Conservation (phyloP, 306 rosid genomes). For the Urtica urens region DNA sequence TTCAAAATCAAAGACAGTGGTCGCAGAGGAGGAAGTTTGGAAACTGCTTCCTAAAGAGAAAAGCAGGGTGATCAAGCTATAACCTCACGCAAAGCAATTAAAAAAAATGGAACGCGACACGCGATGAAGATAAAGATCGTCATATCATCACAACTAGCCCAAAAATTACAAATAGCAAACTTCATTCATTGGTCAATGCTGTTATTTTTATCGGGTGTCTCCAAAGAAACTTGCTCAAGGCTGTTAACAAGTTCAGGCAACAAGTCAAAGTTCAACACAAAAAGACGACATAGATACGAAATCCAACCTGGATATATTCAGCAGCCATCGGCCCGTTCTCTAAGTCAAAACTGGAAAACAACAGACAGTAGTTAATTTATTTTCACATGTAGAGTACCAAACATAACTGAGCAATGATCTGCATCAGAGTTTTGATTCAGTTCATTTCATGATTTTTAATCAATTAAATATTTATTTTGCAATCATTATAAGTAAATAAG, state of each 20-base stretch:
- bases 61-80: conserved; percentile 12
- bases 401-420: background rate
- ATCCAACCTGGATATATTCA: conserved; percentile 72
- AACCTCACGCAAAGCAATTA: background rate
- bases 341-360: conserved; percentile 61
- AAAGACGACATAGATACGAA: conserved; percentile 2
- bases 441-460: no score
- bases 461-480: no score
- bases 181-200: background rate
- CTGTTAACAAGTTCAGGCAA: background rate
- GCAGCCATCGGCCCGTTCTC: conserved; percentile 92
- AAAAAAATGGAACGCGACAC: background rate
- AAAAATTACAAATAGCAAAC: background rate
- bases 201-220: background rate
- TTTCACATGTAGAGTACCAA: background rate
- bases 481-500: no score
- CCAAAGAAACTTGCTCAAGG: background rate
- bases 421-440: background rate
- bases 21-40: conserved; percentile 68
- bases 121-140: background rate
- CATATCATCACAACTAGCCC: background rate
- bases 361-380: conserved; percentile 2
- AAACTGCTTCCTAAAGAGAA: conserved; percentile 57
- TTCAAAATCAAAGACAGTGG: conserved; percentile 85
- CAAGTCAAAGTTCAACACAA: background rate